A percentile compares a stretch with the other conserved stretches of the same genome.
Evolutionary conservation across 1,139 yeast species (phyloP).

Genomic region (Tardiomyces blankii): DNA sequence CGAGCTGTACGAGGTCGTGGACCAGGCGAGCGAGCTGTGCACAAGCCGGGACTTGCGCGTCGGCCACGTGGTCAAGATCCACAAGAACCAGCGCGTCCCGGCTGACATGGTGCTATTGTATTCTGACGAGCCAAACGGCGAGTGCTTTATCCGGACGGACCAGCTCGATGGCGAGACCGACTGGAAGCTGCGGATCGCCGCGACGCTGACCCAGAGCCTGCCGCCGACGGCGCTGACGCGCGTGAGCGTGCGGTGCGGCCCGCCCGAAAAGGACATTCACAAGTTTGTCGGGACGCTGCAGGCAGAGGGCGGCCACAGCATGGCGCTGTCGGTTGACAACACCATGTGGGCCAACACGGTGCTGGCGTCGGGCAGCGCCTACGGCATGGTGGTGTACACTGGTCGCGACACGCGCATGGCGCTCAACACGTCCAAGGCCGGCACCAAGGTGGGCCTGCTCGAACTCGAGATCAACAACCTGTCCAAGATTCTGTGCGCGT

Average conservation of each 20-base stretch:
- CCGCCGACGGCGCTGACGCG: slow-evolving; percentile 34
- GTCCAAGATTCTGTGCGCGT: slow-evolving; percentile 78
- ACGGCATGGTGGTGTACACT: slow-evolving; percentile 82
- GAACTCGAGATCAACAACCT: slow-evolving; percentile 85
- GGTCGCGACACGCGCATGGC: slow-evolving; percentile 93
- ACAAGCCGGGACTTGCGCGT: slow-evolving; percentile 63
- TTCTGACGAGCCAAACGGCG: slow-evolving; percentile 74
- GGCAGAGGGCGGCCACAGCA: slow-evolving; percentile 41
- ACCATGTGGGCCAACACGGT: slow-evolving; percentile 98
- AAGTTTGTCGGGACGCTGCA: slow-evolving; percentile 63
- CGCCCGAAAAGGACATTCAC: slow-evolving; percentile 80
- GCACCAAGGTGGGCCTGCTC: slow-evolving; percentile 82
- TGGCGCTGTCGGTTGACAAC: slow-evolving; percentile 75
- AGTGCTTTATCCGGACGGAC: slow-evolving; percentile 89
- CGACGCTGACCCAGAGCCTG: slow-evolving; percentile 55
- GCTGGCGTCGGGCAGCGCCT: slow-evolving; percentile 82
- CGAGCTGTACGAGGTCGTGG: slow-evolving; percentile 49
- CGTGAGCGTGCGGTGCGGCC: slow-evolving; percentile 52
- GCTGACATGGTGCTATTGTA: slow-evolving; percentile 84
- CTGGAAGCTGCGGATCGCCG: slow-evolving; percentile 86
- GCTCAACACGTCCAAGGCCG: slow-evolving; percentile 78
- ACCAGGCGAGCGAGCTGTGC: slow-evolving; percentile 22
- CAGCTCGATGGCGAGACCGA: slow-evolving; percentile 99
- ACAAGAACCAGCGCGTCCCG: slow-evolving; percentile 80
- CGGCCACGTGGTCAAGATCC: slow-evolving; percentile 75